A percentile compares a stretch with the other conserved stretches of the same genome.
phyloP scores from a whole-genome alignment of 352 stramenopile species.

The Phytophthora melonis region DNA sequence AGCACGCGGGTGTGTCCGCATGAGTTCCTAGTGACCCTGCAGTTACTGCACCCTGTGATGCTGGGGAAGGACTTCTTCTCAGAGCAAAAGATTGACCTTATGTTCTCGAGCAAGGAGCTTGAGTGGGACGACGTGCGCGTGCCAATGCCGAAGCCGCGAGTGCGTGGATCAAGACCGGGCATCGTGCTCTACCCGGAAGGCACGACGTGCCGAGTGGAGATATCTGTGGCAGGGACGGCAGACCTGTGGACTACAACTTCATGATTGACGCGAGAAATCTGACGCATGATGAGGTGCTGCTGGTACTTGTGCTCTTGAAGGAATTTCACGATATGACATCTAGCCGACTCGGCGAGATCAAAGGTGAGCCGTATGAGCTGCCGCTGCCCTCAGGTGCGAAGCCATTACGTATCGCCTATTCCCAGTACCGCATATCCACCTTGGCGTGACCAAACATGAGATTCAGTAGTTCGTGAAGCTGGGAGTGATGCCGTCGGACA shows the following conservation, averaged over 20 bases:
- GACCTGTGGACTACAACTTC: not conserved
- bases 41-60: slow-evolving; percentile 7
- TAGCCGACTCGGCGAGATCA: not conserved
- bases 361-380: slow-evolving; percentile 1
- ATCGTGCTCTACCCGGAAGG: not conserved
- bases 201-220: not conserved
- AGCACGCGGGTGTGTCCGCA: slow-evolving; percentile 2
- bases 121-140: slow-evolving; percentile 6
- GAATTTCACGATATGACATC: slow-evolving; percentile 5
- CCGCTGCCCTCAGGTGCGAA: not conserved
- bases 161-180: not conserved
- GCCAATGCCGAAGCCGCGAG: slow-evolving; percentile 4
- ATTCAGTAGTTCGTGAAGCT: too few species aligned
- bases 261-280: not conserved
- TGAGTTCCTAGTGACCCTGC: not conserved
- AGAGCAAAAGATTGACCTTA: slow-evolving; percentile 1
- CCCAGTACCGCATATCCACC: slow-evolving; percentile 7
- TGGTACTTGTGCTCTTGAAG: slow-evolving; percentile 7
- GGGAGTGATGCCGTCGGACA: too few species aligned
- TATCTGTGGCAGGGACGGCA: not conserved
- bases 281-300: not conserved
- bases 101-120: slow-evolving; percentile 3
- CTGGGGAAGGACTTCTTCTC: slow-evolving; percentile 17
- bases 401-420: not conserved
- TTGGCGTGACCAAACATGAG: too few species aligned